Evolutionary conservation across 495 filamentous ascomycete genomes (phyloP).

Genomic region (Parathielavia hyrcaniae): DNA sequence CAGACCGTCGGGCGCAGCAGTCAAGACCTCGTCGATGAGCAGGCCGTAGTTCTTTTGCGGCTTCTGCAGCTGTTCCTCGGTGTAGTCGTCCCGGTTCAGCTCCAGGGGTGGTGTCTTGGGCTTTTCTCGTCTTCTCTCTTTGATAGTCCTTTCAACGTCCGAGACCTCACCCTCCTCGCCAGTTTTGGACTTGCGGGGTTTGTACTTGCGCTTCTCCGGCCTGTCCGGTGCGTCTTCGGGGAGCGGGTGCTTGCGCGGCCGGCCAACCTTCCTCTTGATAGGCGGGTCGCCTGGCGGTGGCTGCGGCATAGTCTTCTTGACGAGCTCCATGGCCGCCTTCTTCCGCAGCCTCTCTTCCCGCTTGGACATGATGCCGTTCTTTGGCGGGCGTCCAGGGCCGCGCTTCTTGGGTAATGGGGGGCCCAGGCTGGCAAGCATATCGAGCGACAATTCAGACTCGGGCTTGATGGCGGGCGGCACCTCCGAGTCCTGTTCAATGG

Average conservation of each 20-base stretch:
- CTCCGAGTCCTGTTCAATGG: conserved; percentile 37
- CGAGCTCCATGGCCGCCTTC: conserved; percentile 51
- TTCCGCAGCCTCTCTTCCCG: conserved; percentile 63
- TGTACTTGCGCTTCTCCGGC: conserved; percentile 71
- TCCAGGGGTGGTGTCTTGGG: conserved; percentile 53
- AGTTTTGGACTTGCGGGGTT: conserved; percentile 61
- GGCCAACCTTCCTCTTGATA: conserved; percentile 57
- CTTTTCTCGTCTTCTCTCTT: conserved; percentile 55
- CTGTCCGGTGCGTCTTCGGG: conserved; percentile 53
- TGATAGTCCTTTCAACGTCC: conserved; percentile 44
- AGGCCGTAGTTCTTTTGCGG: conserved; percentile 82
- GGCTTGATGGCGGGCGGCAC: conserved; percentile 23
- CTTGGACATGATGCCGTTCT: conserved; percentile 91
- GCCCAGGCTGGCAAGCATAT: conserved; percentile 27
- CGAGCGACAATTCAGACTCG: conserved; percentile 28
- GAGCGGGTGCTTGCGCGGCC: conserved; percentile 47
- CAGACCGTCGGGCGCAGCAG: conserved; percentile 64
- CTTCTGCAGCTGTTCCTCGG: conserved; percentile 77
- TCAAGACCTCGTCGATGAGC: conserved; percentile 84
- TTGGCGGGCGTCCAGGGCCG: conserved; percentile 81
- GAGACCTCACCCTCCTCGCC: conserved; percentile 45
- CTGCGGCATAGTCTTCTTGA: conserved; percentile 43
- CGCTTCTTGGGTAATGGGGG: conserved; percentile 55
- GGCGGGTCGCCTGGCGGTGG: conserved; percentile 41
- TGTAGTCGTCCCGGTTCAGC: conserved; percentile 67